Evolutionary conservation across 345 rosid genomes (phyloP).

Genomic region (Sapria himalayana): DNA sequence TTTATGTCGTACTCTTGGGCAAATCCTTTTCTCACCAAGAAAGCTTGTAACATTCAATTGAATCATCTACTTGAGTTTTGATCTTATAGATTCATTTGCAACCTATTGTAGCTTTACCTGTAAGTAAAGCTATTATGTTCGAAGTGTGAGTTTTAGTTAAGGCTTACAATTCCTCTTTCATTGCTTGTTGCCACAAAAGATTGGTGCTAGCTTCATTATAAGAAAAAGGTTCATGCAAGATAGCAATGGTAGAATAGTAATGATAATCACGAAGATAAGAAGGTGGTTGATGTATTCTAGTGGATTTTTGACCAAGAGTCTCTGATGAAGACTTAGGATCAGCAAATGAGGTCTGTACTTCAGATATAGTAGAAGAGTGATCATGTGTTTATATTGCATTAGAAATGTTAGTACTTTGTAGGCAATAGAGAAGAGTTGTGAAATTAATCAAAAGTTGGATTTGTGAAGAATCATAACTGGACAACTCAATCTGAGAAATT

Average conservation of each 20-base stretch:
- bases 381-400: too few relatives aligned
- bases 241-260: not conserved
- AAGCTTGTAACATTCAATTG: not conserved
- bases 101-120: not conserved
- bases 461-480: not conserved
- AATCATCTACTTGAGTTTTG: not conserved
- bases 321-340: too few relatives aligned
- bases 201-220: not conserved
- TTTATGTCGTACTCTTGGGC: not conserved
- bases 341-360: too few relatives aligned
- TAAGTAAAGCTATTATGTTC: not conserved
- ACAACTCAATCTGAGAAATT: not conserved
- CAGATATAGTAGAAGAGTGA: too few relatives aligned
- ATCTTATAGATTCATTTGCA: constrained; percentile 2
- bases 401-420: too few relatives aligned
- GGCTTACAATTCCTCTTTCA: not conserved
- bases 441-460: not conserved
- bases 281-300: too few relatives aligned
- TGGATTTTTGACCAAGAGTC: too few relatives aligned
- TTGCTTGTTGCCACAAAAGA: not conserved
- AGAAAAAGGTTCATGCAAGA: not conserved
- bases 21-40: not conserved
- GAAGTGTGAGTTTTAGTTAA: not conserved
- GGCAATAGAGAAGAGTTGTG: too few relatives aligned
- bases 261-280: too few relatives aligned